Evolutionary conservation across 805 yeast genomes (phyloP).

Genomic region (Cyberlindnera mycetangii): DNA sequence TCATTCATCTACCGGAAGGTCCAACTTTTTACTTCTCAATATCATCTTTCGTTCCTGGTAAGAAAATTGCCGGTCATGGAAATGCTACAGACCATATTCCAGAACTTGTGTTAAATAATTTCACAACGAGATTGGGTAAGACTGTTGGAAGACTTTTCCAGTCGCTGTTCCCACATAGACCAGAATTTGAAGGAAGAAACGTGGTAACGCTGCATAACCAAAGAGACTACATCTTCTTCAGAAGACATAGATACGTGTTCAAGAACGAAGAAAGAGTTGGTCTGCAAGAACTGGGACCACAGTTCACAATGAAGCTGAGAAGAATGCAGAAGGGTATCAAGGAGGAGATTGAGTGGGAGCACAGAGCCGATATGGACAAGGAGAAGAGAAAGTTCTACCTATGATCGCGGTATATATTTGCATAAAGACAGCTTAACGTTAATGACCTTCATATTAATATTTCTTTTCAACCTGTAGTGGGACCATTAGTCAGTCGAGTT

Average conservation of each 20-base stretch:
- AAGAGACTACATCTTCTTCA: conserved; percentile 90
- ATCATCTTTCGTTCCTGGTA: conserved; percentile 70
- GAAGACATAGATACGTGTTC: conserved; percentile 92
- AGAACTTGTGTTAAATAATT: conserved; percentile 87
- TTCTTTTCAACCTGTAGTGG: background rate
- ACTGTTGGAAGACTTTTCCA: conserved; percentile 92
- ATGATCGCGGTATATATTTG: conserved; percentile 30
- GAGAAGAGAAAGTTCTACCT: conserved; percentile 91
- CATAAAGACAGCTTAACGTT: background rate
- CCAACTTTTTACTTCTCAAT: conserved; percentile 92
- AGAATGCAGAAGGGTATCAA: conserved; percentile 88
- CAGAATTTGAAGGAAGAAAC: conserved; percentile 94
- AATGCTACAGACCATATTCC: conserved; percentile 88
- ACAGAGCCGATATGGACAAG: conserved; percentile 92
- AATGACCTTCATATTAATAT: background rate
- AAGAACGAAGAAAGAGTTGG: conserved; percentile 91
- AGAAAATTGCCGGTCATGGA: conserved; percentile 83
- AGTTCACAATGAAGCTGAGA: conserved; percentile 84
- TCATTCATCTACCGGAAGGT: conserved; percentile 91
- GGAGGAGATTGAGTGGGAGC: conserved; percentile 96
- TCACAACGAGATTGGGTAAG: conserved; percentile 87
- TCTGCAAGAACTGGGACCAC: conserved; percentile 94
- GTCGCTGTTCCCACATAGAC: conserved; percentile 86
- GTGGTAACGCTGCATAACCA: conserved; percentile 95
- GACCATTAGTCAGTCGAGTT: too few species aligned